Evolutionary conservation across 2,329 filamentous ascomycete species (phyloP).

Genomic region (Colletotrichum australisinense): DNA sequence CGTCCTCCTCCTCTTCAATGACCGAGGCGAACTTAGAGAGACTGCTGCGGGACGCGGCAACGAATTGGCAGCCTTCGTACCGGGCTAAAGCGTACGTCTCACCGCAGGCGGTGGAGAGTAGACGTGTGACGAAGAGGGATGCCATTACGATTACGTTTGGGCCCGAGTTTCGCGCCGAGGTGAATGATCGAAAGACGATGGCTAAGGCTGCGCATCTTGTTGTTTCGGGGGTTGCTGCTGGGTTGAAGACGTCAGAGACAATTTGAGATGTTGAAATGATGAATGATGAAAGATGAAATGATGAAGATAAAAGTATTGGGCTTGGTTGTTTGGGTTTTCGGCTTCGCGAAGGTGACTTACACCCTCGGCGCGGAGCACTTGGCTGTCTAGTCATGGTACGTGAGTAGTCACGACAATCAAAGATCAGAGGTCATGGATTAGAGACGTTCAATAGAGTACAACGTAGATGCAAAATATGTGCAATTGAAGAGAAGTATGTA

Average conservation of each 20-base stretch:
- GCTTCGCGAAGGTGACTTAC: too few species aligned
- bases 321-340: not conserved
- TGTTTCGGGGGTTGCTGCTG: not conserved
- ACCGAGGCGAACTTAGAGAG: slow-evolving; percentile 4
- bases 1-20: not conserved
- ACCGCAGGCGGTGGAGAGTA: not conserved
- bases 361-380: too few species aligned
- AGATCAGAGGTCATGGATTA: not conserved
- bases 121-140: slow-evolving; percentile 11
- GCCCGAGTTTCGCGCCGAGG: slow-evolving; percentile 10
- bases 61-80: not conserved
- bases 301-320: not conserved
- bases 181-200: slow-evolving; percentile 2
- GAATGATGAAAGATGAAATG: not conserved
- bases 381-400: too few species aligned
- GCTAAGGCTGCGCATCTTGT: slow-evolving; percentile 1
- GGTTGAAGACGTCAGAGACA: not conserved
- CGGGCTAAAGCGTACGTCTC: not conserved
- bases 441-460: not conserved
- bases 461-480: not conserved
- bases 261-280: not conserved
- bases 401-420: not conserved
- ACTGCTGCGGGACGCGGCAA: not conserved
- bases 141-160: not conserved
- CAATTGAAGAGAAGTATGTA: not conserved